Base-by-base conservation (phyloP, 306 rosid species). In the Oxytropis ochrocephala region DNA sequence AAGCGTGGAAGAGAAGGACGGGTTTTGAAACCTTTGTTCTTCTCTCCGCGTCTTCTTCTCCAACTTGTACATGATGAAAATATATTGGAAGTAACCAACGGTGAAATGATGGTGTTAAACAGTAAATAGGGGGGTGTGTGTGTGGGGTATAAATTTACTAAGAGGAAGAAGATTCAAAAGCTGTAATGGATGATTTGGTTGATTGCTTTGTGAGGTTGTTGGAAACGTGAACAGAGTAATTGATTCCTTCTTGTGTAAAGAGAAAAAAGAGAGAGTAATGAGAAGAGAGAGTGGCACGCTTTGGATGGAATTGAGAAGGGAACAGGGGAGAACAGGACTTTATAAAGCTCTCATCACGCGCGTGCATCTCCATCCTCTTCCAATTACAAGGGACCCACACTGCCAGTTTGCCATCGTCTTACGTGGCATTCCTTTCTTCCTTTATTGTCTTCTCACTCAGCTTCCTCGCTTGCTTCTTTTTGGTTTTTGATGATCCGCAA, bases 1-100 rank as follows among this genome's bases (percentile, higher is more conserved):
- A 0, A 94, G 88, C 17, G 69, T 71, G 6, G 99, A 87, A 11
- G 99, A 95, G 82, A 91, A 91, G 11, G 97, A 88, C 1, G 91
- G 92, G 59, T 18, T 12, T 35, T 14, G 71, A 35, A 63, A 59
- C 27, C 70, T 74, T 11, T 75, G 43, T 1, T 38, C 72, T 11
- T 78, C 84, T 60, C 75, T 73, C 5, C 2, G 72, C 14, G 64
- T 64, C 8, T 49, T 64, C 8, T 49, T 78, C 60, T 82, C 71
- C 33, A 51, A 10, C 56, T 72, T 53, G 52, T 82, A 75, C 96
- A 85, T 90, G 82, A 3, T 67, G 4, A 11, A 48, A 5, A 33
- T 7, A 75, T 69, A 80, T 47, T 39, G 18, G 42, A 72, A 50
- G 3, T 36, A 32, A 32, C 36, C 2, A 21, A 21, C 24, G 24